Evolutionary conservation across 192 early-diverging fungal species (phyloP).

Genomic region (Backusella westeae): DNA sequence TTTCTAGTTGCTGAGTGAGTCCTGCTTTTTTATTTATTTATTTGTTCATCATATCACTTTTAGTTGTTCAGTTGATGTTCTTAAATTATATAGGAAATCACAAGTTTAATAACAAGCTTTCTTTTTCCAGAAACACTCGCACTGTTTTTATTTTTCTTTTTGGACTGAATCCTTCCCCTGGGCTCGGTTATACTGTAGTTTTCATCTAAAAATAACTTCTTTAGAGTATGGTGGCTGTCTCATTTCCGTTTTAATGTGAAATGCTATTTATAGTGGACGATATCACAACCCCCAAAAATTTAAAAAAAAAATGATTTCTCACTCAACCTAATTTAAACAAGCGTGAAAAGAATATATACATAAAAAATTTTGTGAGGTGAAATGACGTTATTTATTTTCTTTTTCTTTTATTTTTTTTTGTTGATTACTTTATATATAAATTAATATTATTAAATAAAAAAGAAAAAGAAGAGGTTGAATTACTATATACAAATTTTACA

Average conservation of each 20-base stretch:
- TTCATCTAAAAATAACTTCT: background rate
- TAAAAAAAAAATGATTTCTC: background rate
- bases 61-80: background rate
- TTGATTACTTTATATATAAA: background rate
- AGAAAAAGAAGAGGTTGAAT: background rate
- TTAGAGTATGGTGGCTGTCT: background rate
- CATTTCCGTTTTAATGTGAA: background rate
- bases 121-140: background rate
- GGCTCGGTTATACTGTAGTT: background rate
- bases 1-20: background rate
- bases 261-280: background rate
- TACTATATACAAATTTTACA: conserved; percentile 6
- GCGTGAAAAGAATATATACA: background rate
- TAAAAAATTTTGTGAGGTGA: background rate
- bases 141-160: background rate
- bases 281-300: background rate
- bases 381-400: conserved; percentile 5
- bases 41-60: background rate
- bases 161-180: background rate
- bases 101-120: background rate
- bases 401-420: background rate
- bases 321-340: background rate
- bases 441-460: background rate
- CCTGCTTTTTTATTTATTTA: background rate
- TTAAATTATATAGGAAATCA: background rate